These are phyloP conservation scores for Thuja plicata DNA, from an alignment of 83 land plant species.

Conservation along the genomic window DNA sequence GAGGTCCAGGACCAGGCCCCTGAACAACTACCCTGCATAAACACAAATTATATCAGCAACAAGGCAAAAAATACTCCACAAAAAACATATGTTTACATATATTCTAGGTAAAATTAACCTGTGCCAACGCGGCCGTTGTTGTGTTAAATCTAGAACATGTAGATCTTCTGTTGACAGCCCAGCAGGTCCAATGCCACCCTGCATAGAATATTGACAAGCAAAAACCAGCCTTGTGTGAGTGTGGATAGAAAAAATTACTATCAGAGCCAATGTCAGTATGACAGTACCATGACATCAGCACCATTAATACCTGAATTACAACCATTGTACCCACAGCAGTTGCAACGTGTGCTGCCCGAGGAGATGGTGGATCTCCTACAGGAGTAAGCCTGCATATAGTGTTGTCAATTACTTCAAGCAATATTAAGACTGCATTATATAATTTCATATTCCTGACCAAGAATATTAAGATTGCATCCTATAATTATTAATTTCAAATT, in stretches of 20 bases:
- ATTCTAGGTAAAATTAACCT: conserved; percentile 40
- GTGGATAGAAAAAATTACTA: neutral
- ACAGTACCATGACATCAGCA: neutral
- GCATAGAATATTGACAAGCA: conserved; percentile 9
- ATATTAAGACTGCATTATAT: neutral
- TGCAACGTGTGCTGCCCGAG: conserved; percentile 98
- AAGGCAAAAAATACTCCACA: neutral
- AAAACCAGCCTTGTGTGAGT: neutral
- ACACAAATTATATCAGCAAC: conserved; percentile 1
- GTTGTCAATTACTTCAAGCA: neutral
- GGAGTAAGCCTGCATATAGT: conserved; percentile 74
- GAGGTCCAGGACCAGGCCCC: conserved; percentile 94
- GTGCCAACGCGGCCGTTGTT: conserved; percentile 87
- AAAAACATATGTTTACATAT: neutral
- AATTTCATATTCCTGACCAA: neutral
- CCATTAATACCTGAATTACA: conserved; percentile 80
- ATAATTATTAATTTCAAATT: neutral
- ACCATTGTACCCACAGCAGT: conserved; percentile 99
- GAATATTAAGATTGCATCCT: neutral
- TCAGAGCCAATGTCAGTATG: conserved; percentile 5
- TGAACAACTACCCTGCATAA: conserved; percentile 80
- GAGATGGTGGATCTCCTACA: conserved; percentile 95
- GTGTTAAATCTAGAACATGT: conserved; percentile 97
- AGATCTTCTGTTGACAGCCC: conserved; percentile 98
- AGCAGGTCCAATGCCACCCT: conserved; percentile 99